Base-by-base conservation (phyloP, 1,284 basidiomycete genomes). In the Phellopilus nigrolimitatus region DNA sequence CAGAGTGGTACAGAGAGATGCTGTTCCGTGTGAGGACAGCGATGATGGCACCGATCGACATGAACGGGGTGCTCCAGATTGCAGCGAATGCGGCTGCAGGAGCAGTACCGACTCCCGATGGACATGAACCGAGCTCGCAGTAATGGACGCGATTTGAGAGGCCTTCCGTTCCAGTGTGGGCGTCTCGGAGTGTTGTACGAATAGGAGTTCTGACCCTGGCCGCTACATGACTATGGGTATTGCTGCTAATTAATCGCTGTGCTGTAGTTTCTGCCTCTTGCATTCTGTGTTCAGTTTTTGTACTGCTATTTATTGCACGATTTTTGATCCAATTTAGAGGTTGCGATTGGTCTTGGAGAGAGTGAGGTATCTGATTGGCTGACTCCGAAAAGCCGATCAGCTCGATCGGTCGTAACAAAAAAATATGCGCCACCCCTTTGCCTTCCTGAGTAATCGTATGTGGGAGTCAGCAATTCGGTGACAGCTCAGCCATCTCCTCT, bases 1-100 rank as follows among this genome's bases (percentile, higher is more conserved):
- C 78, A 47, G 88, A 91, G 56, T 91, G 88, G 88, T 91, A 82
- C 60, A 72, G 82, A 56, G 82, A 85, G 76, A 90, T 91, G 87
- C 62, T 88, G 8, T 74, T 84, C 61, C 78, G 85, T 21, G 78
- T 89, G 47, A 72, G 87, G 47, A 75, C 74, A 38, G 82, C 80
- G 12, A 71, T 89, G 60, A 78, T 88, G 75, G 75, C 82, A 9
- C 58, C 57, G n/a, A 54, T 57, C 40, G 57, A 56, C 12, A 42
- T 46, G 17, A 57, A 55, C 34, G 56, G 53, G 0, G 53, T 56
- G 10, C 46, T 52, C 6, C 54, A 56, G 27, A 38, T 56, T 7
- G 54, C 51, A 27, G 21, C 27, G 3, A 34, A 15, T 6, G 19
- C 44, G 30, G 74, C 76, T 31, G 70, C 75, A 17, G 50, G 45